Base-by-base conservation (phyloP, 768 basidiomycete genomes). In the Inosperma sp. region DNA sequence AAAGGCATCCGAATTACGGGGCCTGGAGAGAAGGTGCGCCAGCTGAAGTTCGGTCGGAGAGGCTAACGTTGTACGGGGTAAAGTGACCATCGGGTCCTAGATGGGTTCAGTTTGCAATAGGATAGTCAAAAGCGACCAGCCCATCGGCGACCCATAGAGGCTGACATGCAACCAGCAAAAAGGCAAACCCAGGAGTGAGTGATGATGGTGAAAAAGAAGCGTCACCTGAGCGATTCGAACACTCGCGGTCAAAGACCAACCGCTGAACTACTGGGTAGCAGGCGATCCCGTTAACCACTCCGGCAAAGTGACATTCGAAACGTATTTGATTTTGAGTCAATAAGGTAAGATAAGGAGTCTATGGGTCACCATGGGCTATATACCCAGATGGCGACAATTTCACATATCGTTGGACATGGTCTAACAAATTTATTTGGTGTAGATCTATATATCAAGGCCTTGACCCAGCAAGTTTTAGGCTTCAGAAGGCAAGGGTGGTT, bases 281-380 rank as follows among this genome's bases (percentile, higher is more conserved):
- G 82, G 82, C 80, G 78, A 82, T 81, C 80, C 81, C 82, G 82
- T 88, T 88, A 88, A 89, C 86, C 86, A 88, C 87, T 89, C 86
- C 86, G 87, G 86, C 86, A 89, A 88, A 87, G 87, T 86, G 84
- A 86, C 84, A 50, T 57, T 45, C 44, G 14, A 13, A 25, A 25
- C n/a, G n/a, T n/a, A n/a, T n/a, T n/a, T n/a, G 19, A 22, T 3
- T 23, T 13, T 10, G 21, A 5, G n/a, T n/a, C n/a, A n/a, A n/a
- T n/a, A n/a, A n/a, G n/a, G n/a, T n/a, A n/a, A n/a, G n/a, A n/a
- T n/a, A n/a, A n/a, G n/a, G n/a, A n/a, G 22, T 37, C 35, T 5
- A 27, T 7, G 12, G 5, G 21, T 31, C 8, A 8, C 30, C 30
- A 8, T 8, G n/a, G 8, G n/a, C n/a, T 8, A 31, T 31, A n/a